Base-by-base conservation (phyloP, 768 basidiomycete species). In the Russula compacta region DNA sequence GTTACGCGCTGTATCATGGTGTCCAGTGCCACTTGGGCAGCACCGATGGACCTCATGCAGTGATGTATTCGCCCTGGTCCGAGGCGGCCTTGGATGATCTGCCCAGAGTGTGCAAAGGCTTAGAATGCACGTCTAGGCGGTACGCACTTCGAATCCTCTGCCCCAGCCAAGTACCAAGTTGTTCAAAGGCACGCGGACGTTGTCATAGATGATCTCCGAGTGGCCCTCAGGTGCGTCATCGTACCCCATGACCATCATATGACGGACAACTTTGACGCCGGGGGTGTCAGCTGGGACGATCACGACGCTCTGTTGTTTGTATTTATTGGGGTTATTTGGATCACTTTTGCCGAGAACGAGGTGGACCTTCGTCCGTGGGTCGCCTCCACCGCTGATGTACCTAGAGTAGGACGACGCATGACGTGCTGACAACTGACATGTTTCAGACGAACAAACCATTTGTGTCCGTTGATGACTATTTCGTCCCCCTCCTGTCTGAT, bases 381-480 rank as follows among this genome's bases (percentile, higher is more conserved):
- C 94, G 17, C 94, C 94, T 7, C 95, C 95, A 53, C 95, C 95
- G 33, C 92, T 94, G 71, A 98, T 98, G 89, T 91, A 98, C 92
- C 89, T 94, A 61, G 19, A 48, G 24, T 51, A 33, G 21, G 15
- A 47, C 6, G 17, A 24, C 17, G 9, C 42, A 38, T 53, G 17
- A 53, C 40, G 15, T n/a, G 4, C 12, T 35, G 5, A 14, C 36
- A 6, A 38, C 24, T 33, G 43, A 21, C 15, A 53, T 8, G 56
- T n/a, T 43, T 39, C 50, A 19, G 24, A 42, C 35, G 39, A 29
- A 64, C 71, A 24, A 47, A 90, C 95, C 95, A 98, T 81, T 99
- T 99, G 74, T 94, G 92, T 0, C 95, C 97, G 68, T 89, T 95
- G 63, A 99, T 85, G 64, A 95, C 86, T 64, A 98, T 91, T 64